Base-by-base conservation (phyloP, 805 yeast species). In the Candida orba region DNA sequence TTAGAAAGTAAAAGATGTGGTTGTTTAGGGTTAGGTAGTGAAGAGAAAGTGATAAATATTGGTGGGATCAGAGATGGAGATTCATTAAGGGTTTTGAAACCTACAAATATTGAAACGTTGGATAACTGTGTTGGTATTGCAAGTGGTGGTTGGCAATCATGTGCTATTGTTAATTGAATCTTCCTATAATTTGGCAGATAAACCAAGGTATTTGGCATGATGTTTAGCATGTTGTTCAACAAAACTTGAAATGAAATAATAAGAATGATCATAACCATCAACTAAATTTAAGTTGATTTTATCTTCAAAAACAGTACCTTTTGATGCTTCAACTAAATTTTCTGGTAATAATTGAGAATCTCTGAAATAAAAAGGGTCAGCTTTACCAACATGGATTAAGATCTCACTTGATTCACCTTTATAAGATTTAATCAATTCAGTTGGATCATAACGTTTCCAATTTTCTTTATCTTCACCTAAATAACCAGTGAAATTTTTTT, bases 201-300 rank as follows among this genome's bases (percentile, higher is more conserved):
- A 52, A 17, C 72, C 73, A 41, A 69, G 50, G 46, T 76, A 71
- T 62, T 83, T 81, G 9, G 95, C 95, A 57, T 93, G 97, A 62
- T 82, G 91, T 47, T 75, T 78, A 32, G 95, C 86, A 62, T 93
- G 98, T 31, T 79, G 85, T 44, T 76, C 82, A 12, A 83, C 83
- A 63, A 89, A 90, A 0, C 86, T 65, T 41, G 90, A 74, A 44
- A 91, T 74, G 62, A 89, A 91, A 64, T 76, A 93, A 69, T 90
- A 91, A 39, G 90, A 82, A 60, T 91, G 99, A 58, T 93, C 97
- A 58, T 79, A 91, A 4, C 90, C 96, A 1, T 84, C 89, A 17
- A 76, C 95, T 31, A 78, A 55, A 25, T 77, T 66, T 39, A 84
- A 62, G 27, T 75, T 68, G 45, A 91, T 72, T 43, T 76, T 71